These are phyloP conservation scores for Chrysanthemum makinoi DNA, from an alignment of 129 eudicot species.

Conservation along the genomic window DNA sequence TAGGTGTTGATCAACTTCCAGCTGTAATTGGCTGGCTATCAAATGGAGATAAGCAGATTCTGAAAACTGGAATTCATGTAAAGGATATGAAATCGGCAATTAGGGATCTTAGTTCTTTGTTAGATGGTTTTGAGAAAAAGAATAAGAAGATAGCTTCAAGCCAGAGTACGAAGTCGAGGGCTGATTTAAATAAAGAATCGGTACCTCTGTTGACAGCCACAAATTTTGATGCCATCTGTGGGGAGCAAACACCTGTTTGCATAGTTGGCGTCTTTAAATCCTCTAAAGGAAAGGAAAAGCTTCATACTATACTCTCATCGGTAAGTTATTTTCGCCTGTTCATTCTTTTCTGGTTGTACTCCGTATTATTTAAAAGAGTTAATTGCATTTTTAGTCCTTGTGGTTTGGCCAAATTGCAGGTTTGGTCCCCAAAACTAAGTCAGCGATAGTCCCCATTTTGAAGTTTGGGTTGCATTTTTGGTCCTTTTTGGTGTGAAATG, in stretches of 20 bases:
- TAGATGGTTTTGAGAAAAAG: constrained; percentile 71
- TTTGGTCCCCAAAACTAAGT: too few relatives aligned
- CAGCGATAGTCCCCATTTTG: too few relatives aligned
- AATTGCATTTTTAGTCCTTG: too few relatives aligned
- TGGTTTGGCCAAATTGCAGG: too few relatives aligned
- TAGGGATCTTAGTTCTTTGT: constrained; percentile 56
- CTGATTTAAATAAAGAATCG: constrained; percentile 39
- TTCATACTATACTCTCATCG: constrained; percentile 51
- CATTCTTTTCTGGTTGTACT: background rate
- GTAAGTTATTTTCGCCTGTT: constrained; percentile 32
- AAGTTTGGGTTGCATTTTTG: too few relatives aligned
- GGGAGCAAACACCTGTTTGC: constrained; percentile 78
- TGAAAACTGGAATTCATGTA: constrained; percentile 71
- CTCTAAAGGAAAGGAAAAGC: constrained; percentile 51
- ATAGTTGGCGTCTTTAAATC: constrained; percentile 77
- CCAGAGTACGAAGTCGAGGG: constrained; percentile 33
- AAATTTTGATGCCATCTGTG: constrained; percentile 63
- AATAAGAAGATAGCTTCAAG: constrained; percentile 58
- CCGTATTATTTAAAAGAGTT: background rate
- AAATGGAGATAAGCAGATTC: constrained; percentile 71
- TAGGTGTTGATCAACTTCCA: constrained; percentile 78
- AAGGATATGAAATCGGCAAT: constrained; percentile 81
- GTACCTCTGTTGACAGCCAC: constrained; percentile 57
- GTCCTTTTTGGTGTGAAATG: too few relatives aligned
- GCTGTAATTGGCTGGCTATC: constrained; percentile 93